Evolutionary conservation across 106 monocot genomes (phyloP), one percentile per base, ranked within the genome.

Genomic region (Hemerocallis citrina): DNA sequence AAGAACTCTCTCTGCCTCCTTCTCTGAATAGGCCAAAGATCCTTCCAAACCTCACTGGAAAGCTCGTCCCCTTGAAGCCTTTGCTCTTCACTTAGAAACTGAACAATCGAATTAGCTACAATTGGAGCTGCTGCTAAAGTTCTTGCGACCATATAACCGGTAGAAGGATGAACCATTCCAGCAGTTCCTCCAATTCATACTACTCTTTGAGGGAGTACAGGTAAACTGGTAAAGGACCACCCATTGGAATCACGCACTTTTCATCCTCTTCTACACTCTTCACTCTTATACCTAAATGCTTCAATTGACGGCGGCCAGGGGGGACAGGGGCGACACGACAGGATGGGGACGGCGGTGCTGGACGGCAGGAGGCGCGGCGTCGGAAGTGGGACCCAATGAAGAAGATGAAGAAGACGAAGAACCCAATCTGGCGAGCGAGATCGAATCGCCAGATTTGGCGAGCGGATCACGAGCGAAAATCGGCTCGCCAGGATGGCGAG

Each of bases 161-260:
- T 98, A 0, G 87, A 92, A 6, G 92, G 98, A 45, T 98, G 98
- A 11, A 92, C 98, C 98, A 98, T 98, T 1, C 98, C 92, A n/a
- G 98, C 92, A 15, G 98, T 92, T 6, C 92, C 92, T 6, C 98
- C 98, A 39, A 98, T 88, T 14, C 85, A 91, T 22, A 92, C 56
- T 24, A 88, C 92, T 52, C 98, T 78, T 50, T 98, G 92, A 1
- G 98, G 98, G 7, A 98, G 74, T 51, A 92, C 77, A 0, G 98
- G n/a, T n/a, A n/a, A n/a, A n/a, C n/a, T n/a, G n/a, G 98, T 2
- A 98, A 76, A 0, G 88, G 88, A 0, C 92, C 98, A 6, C 98
- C 98, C 98, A 98, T 92, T 3, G 92, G 98, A 30, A 98, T 98
- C 36, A 92, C 79, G 29, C 98, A 98, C 28, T 68, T 50, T 58